Percentiles rank a stretch among this genome's conserved stretches.
Evolutionary conservation across 148 eudicot genomes (phyloP).

Genomic region (Fagopyrum esculentum): DNA sequence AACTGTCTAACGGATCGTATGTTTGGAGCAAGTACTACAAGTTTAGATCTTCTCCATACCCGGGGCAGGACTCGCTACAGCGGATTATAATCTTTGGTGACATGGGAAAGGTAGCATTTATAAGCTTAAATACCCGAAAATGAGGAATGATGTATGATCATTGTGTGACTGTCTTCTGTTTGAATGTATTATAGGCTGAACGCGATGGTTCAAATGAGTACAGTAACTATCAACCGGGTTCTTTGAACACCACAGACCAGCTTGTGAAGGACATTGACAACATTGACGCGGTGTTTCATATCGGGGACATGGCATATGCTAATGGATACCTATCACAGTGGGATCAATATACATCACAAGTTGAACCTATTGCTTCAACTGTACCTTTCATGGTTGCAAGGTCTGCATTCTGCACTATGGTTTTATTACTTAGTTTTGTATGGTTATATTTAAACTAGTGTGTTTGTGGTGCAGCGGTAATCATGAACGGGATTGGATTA

Average conservation of each 20-base stretch:
- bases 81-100: conserved; percentile 81
- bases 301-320: conserved; percentile 76
- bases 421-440: too few relatives aligned
- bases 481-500: conserved; percentile 91
- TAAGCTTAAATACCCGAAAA: not conserved
- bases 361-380: conserved; percentile 74
- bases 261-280: conserved; percentile 62
- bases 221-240: conserved; percentile 70
- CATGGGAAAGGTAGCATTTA: conserved; percentile 79
- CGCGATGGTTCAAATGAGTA: conserved; percentile 82
- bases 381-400: conserved; percentile 89
- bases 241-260: conserved; percentile 77
- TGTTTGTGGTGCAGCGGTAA: conserved; percentile 44
- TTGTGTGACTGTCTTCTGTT: not conserved
- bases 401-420: conserved; percentile 21
- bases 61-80: conserved; percentile 82
- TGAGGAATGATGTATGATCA: not conserved
- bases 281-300: conserved; percentile 77
- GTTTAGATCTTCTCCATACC: conserved; percentile 76
- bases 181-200: conserved; percentile 41
- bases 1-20: conserved; percentile 46
- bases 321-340: conserved; percentile 89
- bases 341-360: conserved; percentile 91
- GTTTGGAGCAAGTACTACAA: conserved; percentile 67
- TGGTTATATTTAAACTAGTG: not conserved